Conservation (phyloP, 2,329 filamentous ascomycete species). For the Blastomyces percursus region DNA sequence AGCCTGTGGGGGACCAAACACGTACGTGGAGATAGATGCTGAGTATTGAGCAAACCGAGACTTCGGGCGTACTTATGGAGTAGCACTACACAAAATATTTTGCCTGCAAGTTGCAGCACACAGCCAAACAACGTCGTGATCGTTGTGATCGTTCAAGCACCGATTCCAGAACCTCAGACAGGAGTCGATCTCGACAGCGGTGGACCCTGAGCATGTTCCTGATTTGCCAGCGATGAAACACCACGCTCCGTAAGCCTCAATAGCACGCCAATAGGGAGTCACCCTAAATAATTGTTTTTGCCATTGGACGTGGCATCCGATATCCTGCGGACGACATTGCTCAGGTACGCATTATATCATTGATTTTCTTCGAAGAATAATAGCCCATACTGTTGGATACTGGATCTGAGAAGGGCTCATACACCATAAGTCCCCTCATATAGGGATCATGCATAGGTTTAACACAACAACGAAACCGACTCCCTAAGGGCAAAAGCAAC, state of each 20-base stretch:
- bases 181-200: not conserved
- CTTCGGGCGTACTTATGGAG: no score
- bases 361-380: not conserved
- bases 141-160: not conserved
- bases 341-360: not conserved
- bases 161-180: not conserved
- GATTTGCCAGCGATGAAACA: slow-evolving; percentile 1
- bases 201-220: not conserved
- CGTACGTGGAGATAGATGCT: not conserved
- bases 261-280: not conserved
- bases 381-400: not conserved
- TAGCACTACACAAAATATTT: no score
- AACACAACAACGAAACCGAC: not conserved
- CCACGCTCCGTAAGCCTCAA: not conserved
- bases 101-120: not conserved
- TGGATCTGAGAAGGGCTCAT: not conserved
- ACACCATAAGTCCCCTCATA: not conserved
- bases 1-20: not conserved
- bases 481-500: not conserved
- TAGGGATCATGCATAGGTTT: not conserved
- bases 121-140: not conserved
- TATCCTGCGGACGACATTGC: not conserved
- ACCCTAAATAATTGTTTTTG: no score
- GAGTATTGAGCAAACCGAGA: no score
- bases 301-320: not conserved